Base-by-base conservation (phyloP, 768 basidiomycete genomes). In the Tylopilus vinaceipallidus region DNA sequence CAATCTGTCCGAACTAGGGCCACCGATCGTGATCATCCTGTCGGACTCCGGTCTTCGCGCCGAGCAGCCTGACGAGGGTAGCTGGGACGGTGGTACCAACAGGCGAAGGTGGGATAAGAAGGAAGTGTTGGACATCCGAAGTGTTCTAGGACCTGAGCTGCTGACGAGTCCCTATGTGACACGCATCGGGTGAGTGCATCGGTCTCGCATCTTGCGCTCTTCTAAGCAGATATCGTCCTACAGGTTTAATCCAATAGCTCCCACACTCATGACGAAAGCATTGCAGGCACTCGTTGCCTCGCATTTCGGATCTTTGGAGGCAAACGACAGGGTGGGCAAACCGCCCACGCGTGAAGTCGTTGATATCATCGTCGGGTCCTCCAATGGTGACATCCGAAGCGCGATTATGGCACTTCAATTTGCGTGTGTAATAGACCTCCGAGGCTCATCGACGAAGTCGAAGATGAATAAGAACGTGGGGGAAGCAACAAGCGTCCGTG, bases 361-460 rank as follows among this genome's bases (percentile, higher is more conserved):
- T 0, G 86, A 95, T 45, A 68, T 84, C 17, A 78, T 98, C 51
- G 80, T 94, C 5, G 82, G 84, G 43, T 81, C 88, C 2, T 78
- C 89, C 3, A 88, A 88, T 60, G 97, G 97, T 0, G 97, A 99
- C 62, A 89, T 99, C 32, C 77, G 97, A 36, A 90, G 88, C 49
- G 95, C 95, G 1, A 80, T 98, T 52, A 98, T 95, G 84, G 84
- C 88, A 0, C 75, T 98, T 7, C 90, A 99, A 63, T 94, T 99
- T 61, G 81, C 85, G 1, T 95, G 78, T 64, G 66, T 80, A 16
- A 68, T 73, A 17, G 68, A 76, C 34, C 51, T 65, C 19, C 52
- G 62, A 2, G 35, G 54, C 27, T 42, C 45, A 17, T 52, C 54
- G 11, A 34, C 13, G 6, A 65, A 55, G 42, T 54, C 49, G 23